Base-by-base conservation (phyloP, 2,329 filamentous ascomycete genomes). In the Neobulgaria alba region DNA sequence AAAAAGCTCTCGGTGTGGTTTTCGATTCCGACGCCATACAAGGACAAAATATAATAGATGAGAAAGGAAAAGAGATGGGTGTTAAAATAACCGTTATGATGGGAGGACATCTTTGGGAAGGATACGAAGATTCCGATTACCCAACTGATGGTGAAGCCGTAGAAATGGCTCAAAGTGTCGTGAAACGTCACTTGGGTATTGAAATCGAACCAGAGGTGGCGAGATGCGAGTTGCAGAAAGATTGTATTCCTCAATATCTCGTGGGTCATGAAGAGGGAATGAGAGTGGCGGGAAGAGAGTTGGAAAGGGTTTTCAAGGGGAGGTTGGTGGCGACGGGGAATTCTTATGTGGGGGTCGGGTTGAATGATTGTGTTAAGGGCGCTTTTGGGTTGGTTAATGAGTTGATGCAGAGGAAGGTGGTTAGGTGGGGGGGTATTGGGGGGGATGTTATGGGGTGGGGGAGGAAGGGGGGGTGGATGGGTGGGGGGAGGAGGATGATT, bases 31-130 rank as follows among this genome's bases (percentile, higher is more conserved):
- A 61, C 37, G 52, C 55, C 23, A 41, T 65, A 20, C 48, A 57
- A 40, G 73, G 71, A 14, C 69, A 75, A 52, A 75, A 82, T 57
- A n/a, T n/a, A n/a, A n/a, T n/a, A n/a, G n/a, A n/a, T n/a, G n/a
- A n/a, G n/a, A n/a, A n/a, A n/a, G n/a, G n/a, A n/a, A 68, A 64
- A 3, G 68, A 61, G 1, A 18, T 47, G 10, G 87, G 85, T 17
- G 94, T 87, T 10, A 95, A 94, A 61, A 64, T 96, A 39, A 95
- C 90, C 12, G 85, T 96, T 53, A 94, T 98, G 79, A 68, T 98
- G 42, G 92, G 92, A 44, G 92, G 92, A 1, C 88, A 95, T 64
- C 87, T 85, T 74, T 96, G 86, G 86, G 72, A 87, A 59, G 73
- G 67, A 43, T 78, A 72, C 67, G 56, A 50, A 33, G 55, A 62